Evolutionary conservation across 2,329 filamentous ascomycete genomes (phyloP).

Genomic region (Pyrenophora seminiperda): DNA sequence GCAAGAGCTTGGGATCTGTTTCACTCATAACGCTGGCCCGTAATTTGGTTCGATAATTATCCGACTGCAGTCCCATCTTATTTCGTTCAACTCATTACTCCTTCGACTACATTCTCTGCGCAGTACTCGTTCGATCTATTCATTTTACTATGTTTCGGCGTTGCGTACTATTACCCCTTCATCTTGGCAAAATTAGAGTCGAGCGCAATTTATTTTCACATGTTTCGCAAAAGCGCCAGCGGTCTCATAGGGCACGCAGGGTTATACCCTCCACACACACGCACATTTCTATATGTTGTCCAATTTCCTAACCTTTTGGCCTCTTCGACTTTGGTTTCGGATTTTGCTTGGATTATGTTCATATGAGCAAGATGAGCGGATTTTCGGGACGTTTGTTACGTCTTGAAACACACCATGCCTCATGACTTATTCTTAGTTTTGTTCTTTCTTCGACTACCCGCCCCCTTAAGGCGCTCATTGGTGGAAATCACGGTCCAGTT

Average conservation of each 20-base stretch:
- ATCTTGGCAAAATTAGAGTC: slow-evolving; percentile 11
- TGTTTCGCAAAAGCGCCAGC: slow-evolving; percentile 33
- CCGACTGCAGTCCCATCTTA: slow-evolving; percentile 16
- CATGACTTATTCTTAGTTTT: no score
- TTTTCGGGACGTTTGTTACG: no score
- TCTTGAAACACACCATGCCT: no score
- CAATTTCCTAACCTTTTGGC: background rate
- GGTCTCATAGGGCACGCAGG: slow-evolving; percentile 32
- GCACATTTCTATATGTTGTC: slow-evolving; percentile 13
- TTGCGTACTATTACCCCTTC: slow-evolving; percentile 21
- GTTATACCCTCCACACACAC: slow-evolving; percentile 22
- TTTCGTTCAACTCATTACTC: slow-evolving; percentile 15
- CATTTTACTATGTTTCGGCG: background rate
- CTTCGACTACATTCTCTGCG: background rate
- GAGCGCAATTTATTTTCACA: slow-evolving; percentile 9
- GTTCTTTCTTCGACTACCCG: no score
- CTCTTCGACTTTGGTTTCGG: background rate
- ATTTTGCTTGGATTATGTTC: no score
- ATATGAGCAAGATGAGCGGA: no score
- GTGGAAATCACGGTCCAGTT: no score
- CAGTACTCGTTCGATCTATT: no score
- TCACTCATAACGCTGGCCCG: slow-evolving; percentile 68
- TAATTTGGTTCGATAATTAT: slow-evolving; percentile 16
- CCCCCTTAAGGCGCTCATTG: no score
- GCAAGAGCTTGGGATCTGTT: slow-evolving; percentile 95